These are phyloP conservation scores for Metarhizium anisopliae DNA, from an alignment of 2,329 filamentous ascomycete genomes.

Conservation along the genomic window DNA sequence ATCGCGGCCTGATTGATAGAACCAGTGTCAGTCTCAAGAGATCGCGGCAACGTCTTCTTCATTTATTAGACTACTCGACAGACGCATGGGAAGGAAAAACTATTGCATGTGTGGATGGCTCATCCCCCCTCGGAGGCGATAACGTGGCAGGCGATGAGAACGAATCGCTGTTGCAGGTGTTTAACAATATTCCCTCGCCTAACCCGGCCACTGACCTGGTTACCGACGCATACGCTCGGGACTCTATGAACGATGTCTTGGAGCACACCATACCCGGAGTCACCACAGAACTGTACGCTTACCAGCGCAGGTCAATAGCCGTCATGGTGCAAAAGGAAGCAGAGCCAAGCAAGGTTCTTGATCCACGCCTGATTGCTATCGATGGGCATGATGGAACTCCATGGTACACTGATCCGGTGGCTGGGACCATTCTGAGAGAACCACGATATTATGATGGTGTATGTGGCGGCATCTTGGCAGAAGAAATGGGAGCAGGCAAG, in stretches of 20 bases:
- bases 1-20: slow-evolving; percentile 42
- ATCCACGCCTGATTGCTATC: slow-evolving; percentile 60
- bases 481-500: slow-evolving; percentile 79
- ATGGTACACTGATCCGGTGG: slow-evolving; percentile 65
- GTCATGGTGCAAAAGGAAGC: slow-evolving; percentile 77
- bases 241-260: slow-evolving; percentile 48
- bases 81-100: slow-evolving; percentile 44
- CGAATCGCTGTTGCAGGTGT: slow-evolving; percentile 56
- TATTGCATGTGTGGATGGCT: background rate
- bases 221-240: slow-evolving; percentile 37
- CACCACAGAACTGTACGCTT: slow-evolving; percentile 59
- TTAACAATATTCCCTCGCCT: slow-evolving; percentile 66
- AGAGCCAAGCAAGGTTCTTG: slow-evolving; percentile 53
- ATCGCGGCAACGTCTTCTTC: slow-evolving; percentile 39
- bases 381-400: slow-evolving; percentile 48
- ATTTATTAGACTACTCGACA: slow-evolving; percentile 44
- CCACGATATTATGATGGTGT: slow-evolving; percentile 65
- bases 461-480: slow-evolving; percentile 68
- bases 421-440: slow-evolving; percentile 52
- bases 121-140: slow-evolving; percentile 11
- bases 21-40: slow-evolving; percentile 33
- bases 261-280: slow-evolving; percentile 46
- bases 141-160: slow-evolving; percentile 23
- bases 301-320: slow-evolving; percentile 72
- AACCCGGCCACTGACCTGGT: slow-evolving; percentile 43